Base-by-base conservation (phyloP, 2,329 filamentous ascomycete species). In the Fusarium albidum region DNA sequence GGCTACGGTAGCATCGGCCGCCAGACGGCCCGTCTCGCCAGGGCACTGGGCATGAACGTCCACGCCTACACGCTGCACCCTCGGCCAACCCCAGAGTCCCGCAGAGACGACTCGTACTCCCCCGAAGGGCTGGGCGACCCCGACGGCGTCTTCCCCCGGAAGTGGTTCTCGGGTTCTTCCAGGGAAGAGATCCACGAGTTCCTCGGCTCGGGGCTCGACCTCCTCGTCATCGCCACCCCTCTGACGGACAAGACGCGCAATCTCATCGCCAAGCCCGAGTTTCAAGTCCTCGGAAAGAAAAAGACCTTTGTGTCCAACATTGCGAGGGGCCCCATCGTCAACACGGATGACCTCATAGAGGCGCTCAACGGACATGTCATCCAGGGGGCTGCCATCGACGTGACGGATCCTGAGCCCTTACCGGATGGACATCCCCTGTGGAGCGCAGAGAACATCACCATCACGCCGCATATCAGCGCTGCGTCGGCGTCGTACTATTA, bases 381-480 rank as follows among this genome's bases (percentile, higher is more conserved):
- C 40, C 67, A 77, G 4, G 90, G 90, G 26, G 91, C 90, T 0
- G 89, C 89, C 2, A 73, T 94, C 33, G 90, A 93, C 68, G 90
- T 94, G 1, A 89, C 90, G 2, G 89, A 93, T 55, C 90, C 90
- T 0, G 91, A 94, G 70, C 91, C 91, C 1, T 69, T 94, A 57
- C 89, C 89, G 0, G 72, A 78, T 3, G 83, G 87, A 5, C 84
- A 90, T 67, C 81, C 83, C 57, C 73, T 94, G 43, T 94, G 90
- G 90, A 80, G 77, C 21, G 77, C 87, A 12, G 82, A 83, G 54
- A 92, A 92, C 69, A 77, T 88, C 13, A 81, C 88, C 44, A 82
- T 94, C 38, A 81, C 79, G 17, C 80, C 80, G 13, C 80, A 82
- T 55, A 68, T 82, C 10, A 80, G 78, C 42, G 77, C 75, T 1